Evolutionary conservation across 495 filamentous ascomycete genomes (phyloP).

Genomic region (Xanthoparmelia taractica): DNA sequence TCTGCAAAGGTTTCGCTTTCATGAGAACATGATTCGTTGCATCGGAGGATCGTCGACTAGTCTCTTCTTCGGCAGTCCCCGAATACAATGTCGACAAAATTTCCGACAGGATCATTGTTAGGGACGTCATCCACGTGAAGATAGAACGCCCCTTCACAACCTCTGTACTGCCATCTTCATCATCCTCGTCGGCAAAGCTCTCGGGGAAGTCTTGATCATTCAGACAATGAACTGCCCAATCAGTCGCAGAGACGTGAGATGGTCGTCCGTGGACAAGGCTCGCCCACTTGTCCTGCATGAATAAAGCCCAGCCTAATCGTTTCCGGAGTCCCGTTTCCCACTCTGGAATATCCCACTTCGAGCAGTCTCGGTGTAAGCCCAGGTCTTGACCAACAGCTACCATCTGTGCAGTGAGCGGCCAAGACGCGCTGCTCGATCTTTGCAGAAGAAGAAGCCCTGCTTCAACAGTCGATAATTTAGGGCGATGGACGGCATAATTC

Average conservation of each 20-base stretch:
- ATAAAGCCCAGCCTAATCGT: constrained; percentile 82
- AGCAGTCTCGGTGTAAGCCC: constrained; percentile 79
- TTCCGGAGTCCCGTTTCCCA: constrained; percentile 83
- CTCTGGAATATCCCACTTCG: constrained; percentile 75
- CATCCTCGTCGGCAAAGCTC: constrained; percentile 46
- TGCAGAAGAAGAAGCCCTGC: constrained; percentile 75
- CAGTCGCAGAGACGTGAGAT: constrained; percentile 69
- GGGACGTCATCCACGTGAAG: constrained; percentile 64
- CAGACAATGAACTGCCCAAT: constrained; percentile 73
- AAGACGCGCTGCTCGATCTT: constrained; percentile 63
- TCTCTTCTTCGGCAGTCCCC: constrained; percentile 48
- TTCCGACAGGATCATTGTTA: constrained; percentile 69
- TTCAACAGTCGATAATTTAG: constrained; percentile 75
- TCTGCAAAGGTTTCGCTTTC: constrained; percentile 73
- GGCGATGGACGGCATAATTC: constrained; percentile 62
- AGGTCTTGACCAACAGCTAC: constrained; percentile 75
- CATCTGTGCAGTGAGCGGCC: constrained; percentile 69
- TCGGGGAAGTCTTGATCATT: constrained; percentile 66
- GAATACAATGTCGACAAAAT: constrained; percentile 78
- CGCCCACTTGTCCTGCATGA: constrained; percentile 91
- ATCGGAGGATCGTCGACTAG: constrained; percentile 33
- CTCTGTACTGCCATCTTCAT: constrained; percentile 49
- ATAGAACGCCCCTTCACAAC: constrained; percentile 60
- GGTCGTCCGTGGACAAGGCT: constrained; percentile 79
- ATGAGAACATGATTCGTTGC: constrained; percentile 48